Evolutionary conservation across 2,329 filamentous ascomycete species (phyloP).

Genomic region (Fusarium sp.): DNA sequence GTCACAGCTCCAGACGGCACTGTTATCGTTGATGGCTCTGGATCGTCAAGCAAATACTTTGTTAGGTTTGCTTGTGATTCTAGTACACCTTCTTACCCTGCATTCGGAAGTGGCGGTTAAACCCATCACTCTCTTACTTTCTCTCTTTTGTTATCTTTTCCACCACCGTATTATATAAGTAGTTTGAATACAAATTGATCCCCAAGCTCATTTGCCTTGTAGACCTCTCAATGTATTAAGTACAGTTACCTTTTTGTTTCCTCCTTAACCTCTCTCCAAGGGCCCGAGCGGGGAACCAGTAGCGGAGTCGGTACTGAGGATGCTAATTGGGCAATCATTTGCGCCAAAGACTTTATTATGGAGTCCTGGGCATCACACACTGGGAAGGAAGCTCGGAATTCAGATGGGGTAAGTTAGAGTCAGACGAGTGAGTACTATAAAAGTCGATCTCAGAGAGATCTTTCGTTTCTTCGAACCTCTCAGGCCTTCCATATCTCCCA

Average conservation of each 20-base stretch:
- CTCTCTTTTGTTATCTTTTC: neutral
- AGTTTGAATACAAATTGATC: too few species aligned
- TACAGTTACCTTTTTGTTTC: too few species aligned
- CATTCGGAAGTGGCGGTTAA: neutral
- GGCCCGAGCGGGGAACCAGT: neutral
- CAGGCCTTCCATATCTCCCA: fast-evolving
- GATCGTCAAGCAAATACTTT: neutral
- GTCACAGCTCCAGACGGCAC: neutral
- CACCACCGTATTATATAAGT: neutral
- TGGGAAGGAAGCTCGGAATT: constrained; percentile 6
- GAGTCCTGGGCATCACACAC: fast-evolving
- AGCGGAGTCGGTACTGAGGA: neutral
- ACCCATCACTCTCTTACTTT: neutral
- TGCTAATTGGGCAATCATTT: neutral
- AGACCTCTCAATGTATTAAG: neutral
- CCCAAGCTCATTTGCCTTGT: neutral
- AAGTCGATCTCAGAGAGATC: neutral
- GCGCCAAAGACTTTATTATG: neutral
- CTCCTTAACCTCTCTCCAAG: too few species aligned
- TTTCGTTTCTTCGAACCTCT: neutral
- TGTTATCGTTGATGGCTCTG: neutral
- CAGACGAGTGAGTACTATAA: neutral
- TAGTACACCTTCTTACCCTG: neutral
- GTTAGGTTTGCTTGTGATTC: neutral
- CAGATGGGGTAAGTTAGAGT: neutral